These are phyloP conservation scores for Euphorbia peplus DNA, from an alignment of 345 rosid genomes.

Conservation along the genomic window DNA sequence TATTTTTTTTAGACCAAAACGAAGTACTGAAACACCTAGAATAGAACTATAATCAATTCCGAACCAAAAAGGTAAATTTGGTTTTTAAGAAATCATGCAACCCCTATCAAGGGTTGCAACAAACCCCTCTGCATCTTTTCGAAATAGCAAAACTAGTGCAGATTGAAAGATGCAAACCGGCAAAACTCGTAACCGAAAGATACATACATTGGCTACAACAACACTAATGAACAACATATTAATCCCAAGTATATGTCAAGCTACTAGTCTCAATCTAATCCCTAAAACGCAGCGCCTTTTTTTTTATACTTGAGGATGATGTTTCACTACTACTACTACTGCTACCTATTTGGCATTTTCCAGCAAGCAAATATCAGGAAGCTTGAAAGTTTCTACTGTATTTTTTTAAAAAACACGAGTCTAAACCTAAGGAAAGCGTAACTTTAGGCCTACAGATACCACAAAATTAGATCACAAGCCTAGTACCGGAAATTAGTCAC, in stretches of 20 bases:
- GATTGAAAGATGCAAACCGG: neutral
- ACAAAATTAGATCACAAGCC: constrained; percentile 19
- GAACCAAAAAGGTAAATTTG: no score
- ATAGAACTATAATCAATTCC: no score
- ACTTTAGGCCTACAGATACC: constrained; percentile 12
- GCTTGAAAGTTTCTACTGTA: constrained; percentile 12
- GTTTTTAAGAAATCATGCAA: no score
- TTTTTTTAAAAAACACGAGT: constrained; percentile 15
- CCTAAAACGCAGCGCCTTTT: constrained; percentile 1
- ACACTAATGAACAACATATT: neutral
- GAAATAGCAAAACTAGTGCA: no score
- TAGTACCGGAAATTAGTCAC: constrained; percentile 25
- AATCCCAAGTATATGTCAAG: constrained; percentile 8
- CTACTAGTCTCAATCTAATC: constrained; percentile 21
- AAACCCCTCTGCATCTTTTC: no score
- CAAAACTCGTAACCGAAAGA: neutral
- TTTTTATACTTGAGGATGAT: constrained; percentile 10
- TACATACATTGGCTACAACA: neutral
- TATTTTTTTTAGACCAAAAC: no score
- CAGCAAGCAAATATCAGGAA: constrained; percentile 4
- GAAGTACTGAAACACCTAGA: no score
- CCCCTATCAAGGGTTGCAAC: no score
- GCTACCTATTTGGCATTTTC: constrained; percentile 16
- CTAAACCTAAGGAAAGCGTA: constrained; percentile 19
- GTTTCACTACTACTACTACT: neutral